These are phyloP conservation scores for Pleoardoris graminearum DNA, from an alignment of 2,329 filamentous ascomycete species.

Conservation along the genomic window DNA sequence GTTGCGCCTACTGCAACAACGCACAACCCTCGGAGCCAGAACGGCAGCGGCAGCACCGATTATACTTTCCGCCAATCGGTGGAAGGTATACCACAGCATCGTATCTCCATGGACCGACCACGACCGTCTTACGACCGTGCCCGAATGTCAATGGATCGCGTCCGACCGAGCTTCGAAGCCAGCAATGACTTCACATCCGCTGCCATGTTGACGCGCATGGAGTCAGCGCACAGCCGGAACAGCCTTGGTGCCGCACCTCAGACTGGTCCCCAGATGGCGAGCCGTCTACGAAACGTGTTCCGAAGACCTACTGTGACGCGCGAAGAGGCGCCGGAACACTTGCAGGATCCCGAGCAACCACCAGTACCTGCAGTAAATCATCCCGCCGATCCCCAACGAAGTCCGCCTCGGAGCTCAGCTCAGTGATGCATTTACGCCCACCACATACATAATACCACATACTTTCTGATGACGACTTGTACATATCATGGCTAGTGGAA, in stretches of 20 bases:
- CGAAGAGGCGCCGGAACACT: slow-evolving; percentile 36
- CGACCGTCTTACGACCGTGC: slow-evolving; percentile 88
- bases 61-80: slow-evolving; percentile 63
- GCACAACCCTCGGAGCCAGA: slow-evolving; percentile 81
- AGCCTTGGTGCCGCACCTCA: slow-evolving; percentile 25
- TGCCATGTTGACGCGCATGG: slow-evolving; percentile 79
- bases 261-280: slow-evolving; percentile 15
- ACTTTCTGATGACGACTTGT: slow-evolving; percentile 32
- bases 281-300: slow-evolving; percentile 37
- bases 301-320: slow-evolving; percentile 37
- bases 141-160: slow-evolving; percentile 82
- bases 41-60: slow-evolving; percentile 91
- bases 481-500: slow-evolving; percentile 31
- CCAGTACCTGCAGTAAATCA: slow-evolving; percentile 22
- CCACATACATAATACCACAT: slow-evolving; percentile 20
- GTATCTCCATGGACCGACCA: slow-evolving; percentile 49
- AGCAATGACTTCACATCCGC: slow-evolving; percentile 92
- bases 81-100: slow-evolving; percentile 33
- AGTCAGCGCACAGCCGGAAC: slow-evolving; percentile 60
- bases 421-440: slow-evolving; percentile 14
- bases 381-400: slow-evolving; percentile 24
- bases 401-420: slow-evolving; percentile 26
- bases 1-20: slow-evolving; percentile 69
- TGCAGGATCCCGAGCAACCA: slow-evolving; percentile 18
- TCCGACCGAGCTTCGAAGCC: slow-evolving; percentile 80